A percentile compares a stretch with the other conserved stretches of the same genome.
Evolutionary conservation across 2,329 filamentous ascomycete species (phyloP).

Genomic region (Cryphonectria naterciae): DNA sequence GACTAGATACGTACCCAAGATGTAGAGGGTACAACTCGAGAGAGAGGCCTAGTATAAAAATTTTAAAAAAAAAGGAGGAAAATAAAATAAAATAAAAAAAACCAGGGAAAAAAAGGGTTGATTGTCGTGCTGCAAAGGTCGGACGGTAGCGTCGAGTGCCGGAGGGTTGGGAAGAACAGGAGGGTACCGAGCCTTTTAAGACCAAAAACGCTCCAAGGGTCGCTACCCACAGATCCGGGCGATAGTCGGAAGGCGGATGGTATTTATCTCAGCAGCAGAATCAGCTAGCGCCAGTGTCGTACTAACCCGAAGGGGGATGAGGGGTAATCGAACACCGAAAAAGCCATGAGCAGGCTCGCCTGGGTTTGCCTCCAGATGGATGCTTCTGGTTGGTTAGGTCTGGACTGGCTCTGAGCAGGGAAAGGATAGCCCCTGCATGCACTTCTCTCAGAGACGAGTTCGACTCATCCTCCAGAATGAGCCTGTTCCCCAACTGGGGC

Average conservation of each 20-base stretch:
- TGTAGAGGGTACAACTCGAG: not conserved
- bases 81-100: not conserved
- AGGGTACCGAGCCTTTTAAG: constrained; percentile 23
- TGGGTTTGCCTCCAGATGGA: not conserved
- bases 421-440: constrained; percentile 25
- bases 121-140: not conserved
- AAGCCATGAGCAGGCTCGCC: constrained; percentile 5
- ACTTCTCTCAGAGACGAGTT: constrained; percentile 1
- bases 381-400: constrained; percentile 5
- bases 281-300: constrained; percentile 19
- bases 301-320: constrained; percentile 20
- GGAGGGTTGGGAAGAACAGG: not conserved
- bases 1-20: not conserved
- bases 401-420: not conserved
- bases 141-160: not conserved
- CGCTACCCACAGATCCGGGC: constrained; percentile 39
- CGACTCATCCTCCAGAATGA: constrained; percentile 10
- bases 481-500: not conserved
- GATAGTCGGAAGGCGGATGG: constrained; percentile 37
- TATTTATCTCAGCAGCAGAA: constrained; percentile 41
- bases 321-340: constrained; percentile 8
- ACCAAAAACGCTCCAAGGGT: constrained; percentile 37
- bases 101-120: not conserved
- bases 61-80: too few species aligned
- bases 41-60: too few species aligned